These are phyloP conservation scores for Suillus cothurnatus DNA, from an alignment of 768 basidiomycete genomes.

Conservation along the genomic window DNA sequence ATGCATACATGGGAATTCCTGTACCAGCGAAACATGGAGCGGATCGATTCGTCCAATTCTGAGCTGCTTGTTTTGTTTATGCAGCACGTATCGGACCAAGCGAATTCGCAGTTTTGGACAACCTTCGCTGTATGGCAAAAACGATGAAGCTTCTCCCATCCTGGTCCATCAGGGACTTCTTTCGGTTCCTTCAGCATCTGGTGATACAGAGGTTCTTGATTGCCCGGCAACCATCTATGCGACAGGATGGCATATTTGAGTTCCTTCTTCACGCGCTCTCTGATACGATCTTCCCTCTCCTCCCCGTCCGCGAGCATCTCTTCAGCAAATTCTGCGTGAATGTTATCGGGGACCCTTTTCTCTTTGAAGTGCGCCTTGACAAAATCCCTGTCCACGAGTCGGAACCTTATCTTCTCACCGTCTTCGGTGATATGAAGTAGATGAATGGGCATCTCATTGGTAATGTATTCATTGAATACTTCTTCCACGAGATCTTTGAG, in stretches of 20 bases:
- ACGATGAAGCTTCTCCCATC: constrained; percentile 4
- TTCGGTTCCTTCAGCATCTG: neutral
- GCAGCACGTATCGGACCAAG: constrained; percentile 20
- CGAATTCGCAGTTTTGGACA: constrained; percentile 5
- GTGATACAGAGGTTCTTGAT: neutral
- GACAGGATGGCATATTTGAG: constrained; percentile 11
- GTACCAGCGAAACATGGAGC: constrained; percentile 26
- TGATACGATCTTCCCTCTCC: neutral
- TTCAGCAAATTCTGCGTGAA: neutral
- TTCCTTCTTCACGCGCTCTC: neutral
- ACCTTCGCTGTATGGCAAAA: constrained; percentile 8
- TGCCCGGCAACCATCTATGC: constrained; percentile 5
- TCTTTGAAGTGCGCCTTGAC: neutral
- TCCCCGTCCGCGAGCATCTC: neutral
- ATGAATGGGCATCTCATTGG: constrained; percentile 3
- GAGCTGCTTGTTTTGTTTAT: constrained; percentile 22
- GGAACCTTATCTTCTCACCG: neutral
- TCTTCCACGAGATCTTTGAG: neutral
- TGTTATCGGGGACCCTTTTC: neutral
- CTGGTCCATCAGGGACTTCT: neutral
- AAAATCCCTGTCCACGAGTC: neutral
- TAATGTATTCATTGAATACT: constrained; percentile 1
- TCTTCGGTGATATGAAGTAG: constrained; percentile 3
- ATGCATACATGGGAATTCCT: constrained; percentile 16
- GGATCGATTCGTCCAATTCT: constrained; percentile 22